A percentile compares a stretch with the other conserved stretches of the same genome.
These are phyloP conservation scores for Globisporangium sylvaticum DNA, from an alignment of 352 stramenopile genomes.

Conservation along the genomic window DNA sequence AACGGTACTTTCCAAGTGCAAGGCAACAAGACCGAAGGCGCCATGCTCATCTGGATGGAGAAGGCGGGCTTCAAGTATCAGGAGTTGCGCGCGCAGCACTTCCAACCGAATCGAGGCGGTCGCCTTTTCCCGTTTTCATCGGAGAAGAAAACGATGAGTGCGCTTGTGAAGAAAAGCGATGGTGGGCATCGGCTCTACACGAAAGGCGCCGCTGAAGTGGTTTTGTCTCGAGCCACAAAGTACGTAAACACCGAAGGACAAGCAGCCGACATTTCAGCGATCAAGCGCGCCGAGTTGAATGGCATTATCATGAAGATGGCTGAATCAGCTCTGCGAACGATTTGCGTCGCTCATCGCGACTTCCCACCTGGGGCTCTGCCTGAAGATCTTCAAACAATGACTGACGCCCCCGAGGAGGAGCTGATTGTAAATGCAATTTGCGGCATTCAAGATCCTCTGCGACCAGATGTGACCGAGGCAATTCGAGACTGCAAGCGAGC, in stretches of 20 bases:
- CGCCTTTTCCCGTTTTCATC: slow-evolving; percentile 76
- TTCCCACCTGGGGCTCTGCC: slow-evolving; percentile 52
- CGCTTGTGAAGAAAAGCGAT: slow-evolving; percentile 40
- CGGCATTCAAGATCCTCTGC: slow-evolving; percentile 95
- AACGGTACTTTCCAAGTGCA: slow-evolving; percentile 39
- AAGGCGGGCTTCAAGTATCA: slow-evolving; percentile 57
- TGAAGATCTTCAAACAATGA: slow-evolving; percentile 49
- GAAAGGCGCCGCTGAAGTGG: slow-evolving; percentile 76
- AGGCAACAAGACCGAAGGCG: slow-evolving; percentile 84
- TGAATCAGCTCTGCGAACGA: slow-evolving; percentile 75
- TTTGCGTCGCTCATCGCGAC: slow-evolving; percentile 86
- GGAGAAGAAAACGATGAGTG: slow-evolving; percentile 82
- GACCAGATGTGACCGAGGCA: slow-evolving; percentile 90
- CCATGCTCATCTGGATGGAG: slow-evolving; percentile 68
- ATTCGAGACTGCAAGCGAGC: slow-evolving; percentile 93
- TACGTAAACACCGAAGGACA: slow-evolving; percentile 61
- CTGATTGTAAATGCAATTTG: slow-evolving; percentile 89
- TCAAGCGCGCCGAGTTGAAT: slow-evolving; percentile 68
- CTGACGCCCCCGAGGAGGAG: slow-evolving; percentile 64
- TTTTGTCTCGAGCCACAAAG: slow-evolving; percentile 52
- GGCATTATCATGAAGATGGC: slow-evolving; percentile 76
- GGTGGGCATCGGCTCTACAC: slow-evolving; percentile 48
- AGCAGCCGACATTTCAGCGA: slow-evolving; percentile 47
- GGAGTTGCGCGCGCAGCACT: slow-evolving; percentile 49
- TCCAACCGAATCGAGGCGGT: slow-evolving; percentile 48